Base-by-base conservation (phyloP, 371 early-diverging fungal genomes). In the Rhizopus arrhizus region DNA sequence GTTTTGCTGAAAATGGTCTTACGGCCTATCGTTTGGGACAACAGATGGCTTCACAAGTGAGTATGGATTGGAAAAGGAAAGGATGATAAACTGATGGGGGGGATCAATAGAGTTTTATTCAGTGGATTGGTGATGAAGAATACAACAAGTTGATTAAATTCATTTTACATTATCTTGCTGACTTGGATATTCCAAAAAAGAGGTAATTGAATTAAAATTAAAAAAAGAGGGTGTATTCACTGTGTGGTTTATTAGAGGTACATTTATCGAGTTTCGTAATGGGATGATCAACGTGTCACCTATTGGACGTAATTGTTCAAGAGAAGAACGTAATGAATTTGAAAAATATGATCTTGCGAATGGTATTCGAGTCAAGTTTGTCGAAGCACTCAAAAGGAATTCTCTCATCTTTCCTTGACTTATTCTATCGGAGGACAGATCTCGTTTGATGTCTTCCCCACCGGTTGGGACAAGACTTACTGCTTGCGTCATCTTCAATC, bases 281-380 rank as follows among this genome's bases (percentile, higher is more conserved):
- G 99, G 99, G 57, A 99, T 99, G 99, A 91, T 99, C 73, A 99
- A 99, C 80, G 89, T 99, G 40, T 96, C 96, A 41, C 99, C 99
- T 50, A 94, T 99, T 57, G 99, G 99, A 45, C 91, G 99, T 61
- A 97, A 95, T 85, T 99, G 99, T 91, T 78, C 85, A 29, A 86
- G 88, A 45, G 85, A 92, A 40, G 99, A 99, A 79, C 88, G 99
- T 63, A 86, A 88, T 69, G 95, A 90, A 61, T 99, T 96, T 78
- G 95, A 95, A 73, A 86, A 84, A 68, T 96, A 86, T 70, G 99
- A 99, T 80, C 83, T 93, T 78, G 72, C 85, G 88, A 84, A 79
- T 81, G 69, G 74, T 16, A 79, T 97, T 59, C 91, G 99, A 58
- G 77, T 87, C 51, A 90, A 90, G 68, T 92, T 99, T 74, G 96